phyloP scores from a whole-genome alignment of 371 early-diverging fungal species.

The Mortierella sp. region DNA sequence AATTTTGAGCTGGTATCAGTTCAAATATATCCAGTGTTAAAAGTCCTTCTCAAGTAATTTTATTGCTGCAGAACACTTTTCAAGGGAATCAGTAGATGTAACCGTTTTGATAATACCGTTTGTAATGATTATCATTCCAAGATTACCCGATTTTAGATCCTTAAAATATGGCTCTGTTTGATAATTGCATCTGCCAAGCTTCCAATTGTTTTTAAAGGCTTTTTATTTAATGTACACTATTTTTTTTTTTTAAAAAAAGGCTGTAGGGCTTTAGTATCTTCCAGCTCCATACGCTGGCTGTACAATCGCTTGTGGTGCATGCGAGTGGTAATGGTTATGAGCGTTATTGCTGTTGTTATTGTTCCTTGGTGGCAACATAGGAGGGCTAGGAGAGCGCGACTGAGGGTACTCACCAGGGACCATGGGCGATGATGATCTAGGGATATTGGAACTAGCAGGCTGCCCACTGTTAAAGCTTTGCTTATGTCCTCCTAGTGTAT shows the following conservation, averaged over 20 bases:
- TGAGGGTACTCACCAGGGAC: constrained; percentile 18
- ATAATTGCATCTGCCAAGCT: no score
- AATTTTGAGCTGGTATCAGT: no score
- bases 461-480: constrained; percentile 29
- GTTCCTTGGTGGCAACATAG: constrained; percentile 38
- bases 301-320: constrained; percentile 11
- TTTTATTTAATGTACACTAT: background rate
- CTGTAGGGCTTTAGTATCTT: background rate
- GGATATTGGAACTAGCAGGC: constrained; percentile 8
- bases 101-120: no score
- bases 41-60: no score
- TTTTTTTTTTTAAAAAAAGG: background rate
- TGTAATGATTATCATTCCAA: no score
- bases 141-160: no score
- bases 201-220: background rate
- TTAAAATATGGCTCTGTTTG: no score
- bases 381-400: constrained; percentile 26
- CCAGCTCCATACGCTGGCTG: constrained; percentile 15
- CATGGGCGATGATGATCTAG: background rate
- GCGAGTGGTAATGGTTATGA: background rate
- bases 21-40: no score
- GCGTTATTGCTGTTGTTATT: background rate
- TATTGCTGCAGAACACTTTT: no score
- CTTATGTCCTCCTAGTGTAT: constrained; percentile 16
- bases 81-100: no score